Conservation (phyloP, 306 rosid species). For the Quercus parvula region DNA sequence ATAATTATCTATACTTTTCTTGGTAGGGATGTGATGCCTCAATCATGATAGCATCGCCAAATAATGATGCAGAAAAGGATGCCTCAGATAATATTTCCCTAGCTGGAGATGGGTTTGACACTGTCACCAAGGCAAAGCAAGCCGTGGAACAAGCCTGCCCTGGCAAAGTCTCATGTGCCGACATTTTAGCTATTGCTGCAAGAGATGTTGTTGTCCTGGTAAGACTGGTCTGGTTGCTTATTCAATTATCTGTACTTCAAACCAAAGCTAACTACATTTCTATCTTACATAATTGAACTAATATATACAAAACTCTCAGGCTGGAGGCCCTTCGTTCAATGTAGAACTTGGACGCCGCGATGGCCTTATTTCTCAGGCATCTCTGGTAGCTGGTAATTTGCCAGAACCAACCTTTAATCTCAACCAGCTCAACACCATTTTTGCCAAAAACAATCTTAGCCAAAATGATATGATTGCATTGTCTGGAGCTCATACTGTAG, state of each 20-base stretch:
- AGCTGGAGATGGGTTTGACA: slow-evolving; percentile 93
- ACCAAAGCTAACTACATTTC: background rate
- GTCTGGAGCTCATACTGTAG: slow-evolving; percentile 84
- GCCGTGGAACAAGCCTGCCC: slow-evolving; percentile 77
- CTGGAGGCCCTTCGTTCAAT: slow-evolving; percentile 64
- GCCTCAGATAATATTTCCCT: slow-evolving; percentile 56
- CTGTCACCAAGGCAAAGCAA: slow-evolving; percentile 66
- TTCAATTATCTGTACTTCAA: background rate
- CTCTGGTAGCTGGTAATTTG: slow-evolving; percentile 49
- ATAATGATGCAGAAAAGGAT: slow-evolving; percentile 80
- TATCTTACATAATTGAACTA: background rate
- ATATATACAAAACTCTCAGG: slow-evolving; percentile 23
- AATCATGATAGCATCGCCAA: slow-evolving; percentile 47
- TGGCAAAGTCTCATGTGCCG: slow-evolving; percentile 74
- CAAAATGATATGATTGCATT: slow-evolving; percentile 72
- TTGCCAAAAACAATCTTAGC: slow-evolving; percentile 37
- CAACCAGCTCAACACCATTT: slow-evolving; percentile 45
- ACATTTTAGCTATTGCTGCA: slow-evolving; percentile 70
- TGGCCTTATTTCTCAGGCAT: slow-evolving; percentile 56
- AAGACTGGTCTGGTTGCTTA: background rate
- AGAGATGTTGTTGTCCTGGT: slow-evolving; percentile 73
- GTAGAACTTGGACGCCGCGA: slow-evolving; percentile 84
- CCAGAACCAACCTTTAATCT: slow-evolving; percentile 58
- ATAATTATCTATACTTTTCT: background rate
- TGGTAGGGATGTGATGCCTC: slow-evolving; percentile 87